Percentiles rank a stretch among this genome's conserved stretches.
These are phyloP conservation scores for Ocimum tenuiflorum DNA, from an alignment of 257 asterid genomes.

Conservation along the genomic window DNA sequence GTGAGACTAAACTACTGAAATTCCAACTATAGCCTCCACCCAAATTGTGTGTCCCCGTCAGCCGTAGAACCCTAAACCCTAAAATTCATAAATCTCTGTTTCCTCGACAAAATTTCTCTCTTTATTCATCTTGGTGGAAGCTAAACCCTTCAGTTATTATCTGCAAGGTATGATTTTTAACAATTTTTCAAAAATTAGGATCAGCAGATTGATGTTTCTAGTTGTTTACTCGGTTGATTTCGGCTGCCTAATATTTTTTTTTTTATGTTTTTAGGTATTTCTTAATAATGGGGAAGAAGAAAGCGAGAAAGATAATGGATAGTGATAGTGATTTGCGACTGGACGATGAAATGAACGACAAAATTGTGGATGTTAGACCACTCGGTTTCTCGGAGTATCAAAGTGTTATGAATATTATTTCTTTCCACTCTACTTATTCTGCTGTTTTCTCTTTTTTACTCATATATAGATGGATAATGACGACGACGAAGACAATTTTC, in stretches of 20 bases:
- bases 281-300: slow-evolving; percentile 36
- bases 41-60: neutral
- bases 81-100: neutral
- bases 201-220: neutral
- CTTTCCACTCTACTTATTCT: neutral
- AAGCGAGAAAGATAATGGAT: slow-evolving; percentile 31
- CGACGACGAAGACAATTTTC: slow-evolving; percentile 9
- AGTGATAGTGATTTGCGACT: slow-evolving; percentile 46
- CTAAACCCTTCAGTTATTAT: neutral
- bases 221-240: neutral
- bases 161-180: neutral
- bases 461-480: slow-evolving; percentile 19
- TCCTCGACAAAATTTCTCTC: neutral
- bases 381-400: neutral
- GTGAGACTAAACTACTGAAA: neutral
- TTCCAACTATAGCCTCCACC: neutral
- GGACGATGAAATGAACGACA: slow-evolving; percentile 26
- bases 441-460: neutral
- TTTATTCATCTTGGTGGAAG: neutral
- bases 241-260: neutral
- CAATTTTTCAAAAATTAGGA: neutral
- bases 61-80: neutral
- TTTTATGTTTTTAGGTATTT: neutral
- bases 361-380: slow-evolving; percentile 28
- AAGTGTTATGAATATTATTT: neutral